A percentile compares a stretch with the other conserved stretches of the same genome.
Evolutionary conservation across 768 basidiomycete species (phyloP).

Genomic region (Termitomyces sp.): DNA sequence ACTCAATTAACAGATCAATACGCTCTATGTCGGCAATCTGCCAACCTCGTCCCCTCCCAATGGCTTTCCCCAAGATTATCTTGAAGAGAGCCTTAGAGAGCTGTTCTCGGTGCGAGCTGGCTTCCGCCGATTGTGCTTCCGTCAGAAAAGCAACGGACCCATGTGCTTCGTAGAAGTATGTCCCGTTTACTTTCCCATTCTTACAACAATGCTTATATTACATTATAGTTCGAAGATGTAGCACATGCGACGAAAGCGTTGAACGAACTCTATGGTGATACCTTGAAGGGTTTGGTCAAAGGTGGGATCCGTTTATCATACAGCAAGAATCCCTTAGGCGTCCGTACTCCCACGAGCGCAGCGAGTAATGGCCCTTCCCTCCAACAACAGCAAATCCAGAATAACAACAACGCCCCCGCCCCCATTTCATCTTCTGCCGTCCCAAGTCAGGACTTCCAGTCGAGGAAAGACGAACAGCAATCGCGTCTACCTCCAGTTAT

Average conservation of each 20-base stretch:
- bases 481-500: conserved; percentile 14
- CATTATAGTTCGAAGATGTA: conserved; percentile 83
- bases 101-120: conserved; percentile 80
- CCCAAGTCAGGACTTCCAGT: conserved; percentile 13
- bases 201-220: conserved; percentile 9
- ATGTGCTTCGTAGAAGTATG: conserved; percentile 99
- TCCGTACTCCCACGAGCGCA: conserved; percentile 73
- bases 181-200: background rate
- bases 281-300: conserved; percentile 88
- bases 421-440: conserved; percentile 8
- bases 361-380: conserved; percentile 33
- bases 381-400: conserved; percentile 41
- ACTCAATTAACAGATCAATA: conserved; percentile 68
- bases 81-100: conserved; percentile 84
- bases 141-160: conserved; percentile 95
- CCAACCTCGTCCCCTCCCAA: conserved; percentile 74
- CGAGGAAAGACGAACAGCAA: conserved; percentile 18
- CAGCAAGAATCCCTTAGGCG: conserved; percentile 97
- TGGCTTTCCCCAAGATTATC: conserved; percentile 71
- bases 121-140: conserved; percentile 89
- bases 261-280: conserved; percentile 86
- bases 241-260: conserved; percentile 81
- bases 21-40: conserved; percentile 98
- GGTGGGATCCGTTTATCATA: conserved; percentile 96
- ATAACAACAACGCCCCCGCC: conserved; percentile 18